Evolutionary conservation across 441 rosid genomes (phyloP), one percentile per base, ranked within the genome.

Genomic region (Pelargonium exstipulatum): DNA sequence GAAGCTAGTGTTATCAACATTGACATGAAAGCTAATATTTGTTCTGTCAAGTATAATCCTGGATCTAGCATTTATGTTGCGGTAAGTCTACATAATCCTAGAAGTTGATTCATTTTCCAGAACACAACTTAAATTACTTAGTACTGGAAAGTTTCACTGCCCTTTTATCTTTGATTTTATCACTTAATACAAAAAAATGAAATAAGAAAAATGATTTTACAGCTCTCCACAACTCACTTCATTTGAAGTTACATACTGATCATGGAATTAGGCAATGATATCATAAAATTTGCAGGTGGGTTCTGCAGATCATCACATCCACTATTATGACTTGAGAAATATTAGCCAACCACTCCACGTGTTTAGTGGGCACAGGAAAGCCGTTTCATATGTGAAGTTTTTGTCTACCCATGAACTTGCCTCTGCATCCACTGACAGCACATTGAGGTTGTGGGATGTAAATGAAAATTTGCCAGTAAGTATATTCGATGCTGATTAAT

Each of bases 371-470:
- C 85, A 82, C 55, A 63, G 24, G 61, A 79, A 77, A 71, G 60
- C 85, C 6, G 81, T 82, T 35, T 82, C 85, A 57, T 74, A 75
- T 51, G 77, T 82, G 71, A 79, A 82, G 69, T 82, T 82, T 71
- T 69, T 79, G 64, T 79, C 83, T 0, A 69, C 53, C 70, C 68
- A 68, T 64, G 81, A 79, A 64, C 79, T 82, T 71, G 80, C 80
- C 60, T 82, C 85, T 63, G 83, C 81, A 40, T 82, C 85, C 22
- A 79, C 72, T 0, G 81, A 82, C 67, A 82, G 80, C 71, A 74
- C 85, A 66, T 76, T 82, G 71, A 64, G 85, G 43, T 37, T 82
- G 62, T 82, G 85, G 85, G 81, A 82, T 64, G 81, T 79, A 10
- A 77, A 71, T 60, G 77, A 77, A 70, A 69, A 79, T 55, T 22